Conservation (phyloP, 2,329 filamentous ascomycete species). For the Cryphonectria naterciae region DNA sequence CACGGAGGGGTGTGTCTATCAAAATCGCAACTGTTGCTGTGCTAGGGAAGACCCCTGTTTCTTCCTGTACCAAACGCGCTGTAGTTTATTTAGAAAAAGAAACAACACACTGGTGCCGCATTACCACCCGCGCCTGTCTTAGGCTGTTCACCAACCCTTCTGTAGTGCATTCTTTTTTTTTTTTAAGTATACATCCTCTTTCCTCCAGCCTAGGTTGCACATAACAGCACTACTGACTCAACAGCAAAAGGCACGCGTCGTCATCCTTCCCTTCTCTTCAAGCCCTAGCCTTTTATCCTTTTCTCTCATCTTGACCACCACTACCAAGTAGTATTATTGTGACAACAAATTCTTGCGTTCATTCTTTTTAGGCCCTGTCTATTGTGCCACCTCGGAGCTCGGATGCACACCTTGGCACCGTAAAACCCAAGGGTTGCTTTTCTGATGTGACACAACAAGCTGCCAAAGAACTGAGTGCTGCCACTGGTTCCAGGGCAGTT, state of each 20-base stretch:
- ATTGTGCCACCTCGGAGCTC: not conserved
- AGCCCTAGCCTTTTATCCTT: not conserved
- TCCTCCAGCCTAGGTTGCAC: not conserved
- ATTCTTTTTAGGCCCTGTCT: not conserved
- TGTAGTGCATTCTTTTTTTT: not conserved
- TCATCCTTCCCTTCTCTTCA: not conserved
- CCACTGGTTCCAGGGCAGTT: not conserved
- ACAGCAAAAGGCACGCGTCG: not conserved
- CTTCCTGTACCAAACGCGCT: not conserved
- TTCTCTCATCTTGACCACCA: not conserved
- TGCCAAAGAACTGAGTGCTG: not conserved
- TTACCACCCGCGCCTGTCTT: not conserved
- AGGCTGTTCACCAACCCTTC: not conserved
- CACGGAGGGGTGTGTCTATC: slow-evolving; percentile 1
- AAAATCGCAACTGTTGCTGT: not conserved
- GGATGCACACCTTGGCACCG: not conserved
- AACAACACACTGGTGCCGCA: not conserved
- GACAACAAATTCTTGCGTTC: not conserved
- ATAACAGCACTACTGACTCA: not conserved
- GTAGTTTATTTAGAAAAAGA: not conserved
- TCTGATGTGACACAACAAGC: not conserved
- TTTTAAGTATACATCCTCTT: not conserved
- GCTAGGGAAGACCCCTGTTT: slow-evolving; percentile 9
- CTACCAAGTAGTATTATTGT: not conserved
- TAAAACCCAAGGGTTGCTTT: not conserved